These are phyloP conservation scores for Mortierella sp. DNA, from an alignment of 371 early-diverging fungal species.

Conservation along the genomic window DNA sequence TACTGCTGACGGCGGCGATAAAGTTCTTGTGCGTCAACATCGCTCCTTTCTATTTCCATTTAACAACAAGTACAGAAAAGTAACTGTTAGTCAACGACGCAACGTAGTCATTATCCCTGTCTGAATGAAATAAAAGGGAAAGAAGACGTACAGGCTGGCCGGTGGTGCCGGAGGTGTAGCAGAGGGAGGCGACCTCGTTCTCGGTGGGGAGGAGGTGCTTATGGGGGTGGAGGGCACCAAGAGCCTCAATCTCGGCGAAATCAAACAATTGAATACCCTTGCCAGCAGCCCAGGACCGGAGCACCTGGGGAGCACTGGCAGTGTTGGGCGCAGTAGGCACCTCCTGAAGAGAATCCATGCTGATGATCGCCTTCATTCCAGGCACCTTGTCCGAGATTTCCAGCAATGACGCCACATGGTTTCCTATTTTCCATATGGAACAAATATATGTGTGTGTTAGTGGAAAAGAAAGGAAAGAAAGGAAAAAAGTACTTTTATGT, in stretches of 20 bases:
- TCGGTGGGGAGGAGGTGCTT: constrained; percentile 51
- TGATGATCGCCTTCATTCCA: constrained; percentile 76
- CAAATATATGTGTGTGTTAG: neutral
- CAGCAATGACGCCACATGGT: constrained; percentile 70
- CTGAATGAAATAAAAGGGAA: constrained; percentile 54
- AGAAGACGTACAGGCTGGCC: constrained; percentile 77
- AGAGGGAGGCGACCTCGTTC: constrained; percentile 63
- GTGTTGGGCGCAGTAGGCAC: constrained; percentile 17
- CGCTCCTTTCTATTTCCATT: constrained; percentile 61
- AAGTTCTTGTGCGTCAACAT: constrained; percentile 71
- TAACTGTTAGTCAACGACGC: neutral
- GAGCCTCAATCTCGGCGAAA: constrained; percentile 72
- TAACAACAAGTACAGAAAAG: constrained; percentile 36
- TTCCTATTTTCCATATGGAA: constrained; percentile 59
- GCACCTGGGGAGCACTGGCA: constrained; percentile 51
- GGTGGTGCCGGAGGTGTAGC: constrained; percentile 95
- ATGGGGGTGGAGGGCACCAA: constrained; percentile 67
- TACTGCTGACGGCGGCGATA: constrained; percentile 48
- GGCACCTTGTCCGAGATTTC: constrained; percentile 66
- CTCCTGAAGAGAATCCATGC: constrained; percentile 79
- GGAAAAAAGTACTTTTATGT: constrained; percentile 59
- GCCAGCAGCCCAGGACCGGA: constrained; percentile 62
- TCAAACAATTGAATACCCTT: constrained; percentile 64
- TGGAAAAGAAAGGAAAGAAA: constrained; percentile 44
- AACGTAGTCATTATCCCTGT: neutral